Conservation (phyloP, 257 asterid species). For the Avicennia marina region DNA sequence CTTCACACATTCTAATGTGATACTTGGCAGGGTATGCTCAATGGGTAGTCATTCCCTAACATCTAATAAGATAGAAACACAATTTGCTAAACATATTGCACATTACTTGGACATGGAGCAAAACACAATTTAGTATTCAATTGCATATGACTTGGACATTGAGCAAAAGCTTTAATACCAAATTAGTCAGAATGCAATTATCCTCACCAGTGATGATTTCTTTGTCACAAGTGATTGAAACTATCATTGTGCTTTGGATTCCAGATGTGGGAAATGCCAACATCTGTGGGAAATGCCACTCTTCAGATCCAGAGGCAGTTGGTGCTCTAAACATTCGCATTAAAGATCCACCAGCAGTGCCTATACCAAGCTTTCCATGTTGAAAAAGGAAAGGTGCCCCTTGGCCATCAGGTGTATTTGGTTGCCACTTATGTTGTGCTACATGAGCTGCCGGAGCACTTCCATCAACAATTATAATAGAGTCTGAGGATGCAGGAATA, state of each 20-base stretch:
- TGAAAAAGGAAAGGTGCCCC: constrained; percentile 97
- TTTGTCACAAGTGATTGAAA: constrained; percentile 73
- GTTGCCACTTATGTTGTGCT: constrained; percentile 99
- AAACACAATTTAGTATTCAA: neutral
- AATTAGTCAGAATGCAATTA: neutral
- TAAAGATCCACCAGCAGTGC: constrained; percentile 77
- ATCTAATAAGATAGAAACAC: neutral
- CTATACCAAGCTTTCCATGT: constrained; percentile 74
- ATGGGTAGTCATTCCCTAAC: neutral
- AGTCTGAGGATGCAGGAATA: constrained; percentile 84
- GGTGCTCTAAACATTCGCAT: constrained; percentile 95
- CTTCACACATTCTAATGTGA: too few relatives aligned
- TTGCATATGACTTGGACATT: neutral
- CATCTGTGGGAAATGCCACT: constrained; percentile 83
- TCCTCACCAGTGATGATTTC: constrained; percentile 87
- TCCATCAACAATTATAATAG: constrained; percentile 71
- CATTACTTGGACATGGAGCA: neutral
- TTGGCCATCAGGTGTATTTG: constrained; percentile 97
- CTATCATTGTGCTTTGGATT: constrained; percentile 64
- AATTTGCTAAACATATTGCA: neutral
- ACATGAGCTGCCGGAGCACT: constrained; percentile 88
- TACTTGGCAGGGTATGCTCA: too few relatives aligned
- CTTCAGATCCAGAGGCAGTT: constrained; percentile 63
- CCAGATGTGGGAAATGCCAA: constrained; percentile 83
- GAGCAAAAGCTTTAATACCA: neutral